Conservation (phyloP, 2,329 filamentous ascomycete species). For the Hypomyces rosellus region DNA sequence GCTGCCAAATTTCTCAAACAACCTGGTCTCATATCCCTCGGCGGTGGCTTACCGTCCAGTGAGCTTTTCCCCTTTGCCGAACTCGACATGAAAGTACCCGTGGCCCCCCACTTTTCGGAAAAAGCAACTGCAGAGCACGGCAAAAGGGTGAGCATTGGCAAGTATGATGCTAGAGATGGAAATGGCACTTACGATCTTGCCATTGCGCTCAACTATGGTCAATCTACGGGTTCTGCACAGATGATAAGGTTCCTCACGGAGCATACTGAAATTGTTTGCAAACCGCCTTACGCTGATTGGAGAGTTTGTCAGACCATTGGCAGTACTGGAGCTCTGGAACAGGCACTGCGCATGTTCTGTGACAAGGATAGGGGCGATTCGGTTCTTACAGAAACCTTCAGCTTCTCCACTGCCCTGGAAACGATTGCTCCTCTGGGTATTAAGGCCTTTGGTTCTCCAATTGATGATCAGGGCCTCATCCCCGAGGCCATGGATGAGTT, state of each 20-base stretch:
- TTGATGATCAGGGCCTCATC: conserved; percentile 49
- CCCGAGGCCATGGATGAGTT: conserved; percentile 47
- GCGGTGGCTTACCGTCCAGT: conserved; percentile 80
- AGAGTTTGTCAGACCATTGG: conserved; percentile 75
- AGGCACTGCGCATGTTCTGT: conserved; percentile 75
- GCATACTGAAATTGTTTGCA: conserved; percentile 86
- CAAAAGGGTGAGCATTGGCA: conserved; percentile 60
- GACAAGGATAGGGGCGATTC: conserved; percentile 63
- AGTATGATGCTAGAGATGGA: conserved; percentile 70
- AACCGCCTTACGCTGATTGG: conserved; percentile 89
- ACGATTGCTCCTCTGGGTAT: conserved; percentile 50
- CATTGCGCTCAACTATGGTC: conserved; percentile 88
- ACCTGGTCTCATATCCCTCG: conserved; percentile 83
- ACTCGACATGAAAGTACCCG: conserved; percentile 67
- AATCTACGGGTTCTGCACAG: conserved; percentile 79
- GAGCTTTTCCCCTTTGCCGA: conserved; percentile 90
- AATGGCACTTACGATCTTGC: conserved; percentile 61
- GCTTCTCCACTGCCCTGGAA: conserved; percentile 68
- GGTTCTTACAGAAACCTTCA: conserved; percentile 84
- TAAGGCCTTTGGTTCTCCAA: conserved; percentile 41
- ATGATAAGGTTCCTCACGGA: conserved; percentile 87
- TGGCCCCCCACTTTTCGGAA: conserved; percentile 63
- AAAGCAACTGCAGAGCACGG: conserved; percentile 56
- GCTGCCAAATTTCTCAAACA: conserved; percentile 74
- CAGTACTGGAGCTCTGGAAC: conserved; percentile 79